Base-by-base conservation (phyloP, 495 filamentous ascomycete genomes). In the Penicillium atrosanguineum region DNA sequence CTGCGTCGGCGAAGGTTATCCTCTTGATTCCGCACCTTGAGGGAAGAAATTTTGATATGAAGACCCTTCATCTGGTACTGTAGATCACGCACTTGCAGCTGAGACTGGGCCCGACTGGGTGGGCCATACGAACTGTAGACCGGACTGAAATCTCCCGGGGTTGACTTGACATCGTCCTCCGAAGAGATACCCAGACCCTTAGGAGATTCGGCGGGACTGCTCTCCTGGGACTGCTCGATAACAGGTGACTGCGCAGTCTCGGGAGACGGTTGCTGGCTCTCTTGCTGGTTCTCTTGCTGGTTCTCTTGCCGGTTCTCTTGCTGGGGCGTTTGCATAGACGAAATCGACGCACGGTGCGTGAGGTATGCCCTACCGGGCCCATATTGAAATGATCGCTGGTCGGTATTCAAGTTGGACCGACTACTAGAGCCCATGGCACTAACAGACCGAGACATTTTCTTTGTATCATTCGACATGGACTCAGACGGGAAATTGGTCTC, bases 31-130 rank as follows among this genome's bases (percentile, higher is more conserved):
- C 91, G 87, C 57, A 91, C 83, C 53, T 92, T 85, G 29, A 98
- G 71, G 11, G 78, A 87, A 4, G 92, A 95, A 19, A 98, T 89
- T 59, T 91, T 89, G 46, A 93, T 94, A 61, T 93, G 91, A 21
- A 98, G 75, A 57, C 91, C 91, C 58, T 92, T 86, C 87, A 97
- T 94, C 72, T 98, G 91, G 56, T 92, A 87, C 47, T 89, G 87
- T 15, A 97, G 76, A 63, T 90, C 88, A 21, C 88, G 82, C 70
- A 95, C 90, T 61, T 91, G 88, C 23, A 81, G 74, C 29, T 84
- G 81, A 11, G 73, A 76, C 48, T 78, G 75, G 2, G 75, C 69
- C 11, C 75, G 73, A 28, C 73, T 73, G 21, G 69, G 71, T 2
- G 71, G 72, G 20, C 68, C 69, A 34, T 63, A 56, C 3, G 66